Percentiles rank a stretch among this genome's conserved stretches.
Evolutionary conservation across 2,329 filamentous ascomycete genomes (phyloP).

Genomic region (Cladosporium sp.): DNA sequence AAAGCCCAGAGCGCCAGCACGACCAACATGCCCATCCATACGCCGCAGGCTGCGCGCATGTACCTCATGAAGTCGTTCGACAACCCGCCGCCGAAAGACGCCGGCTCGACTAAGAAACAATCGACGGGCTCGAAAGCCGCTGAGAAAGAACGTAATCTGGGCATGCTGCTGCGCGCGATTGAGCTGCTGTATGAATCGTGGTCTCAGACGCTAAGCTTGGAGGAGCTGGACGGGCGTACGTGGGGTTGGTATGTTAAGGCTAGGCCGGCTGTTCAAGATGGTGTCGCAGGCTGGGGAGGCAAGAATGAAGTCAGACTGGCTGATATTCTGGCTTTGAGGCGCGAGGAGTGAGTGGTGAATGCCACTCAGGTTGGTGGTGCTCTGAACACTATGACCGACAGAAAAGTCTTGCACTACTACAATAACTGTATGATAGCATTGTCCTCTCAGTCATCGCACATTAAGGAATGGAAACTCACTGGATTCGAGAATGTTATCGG

Average conservation of each 20-base stretch:
- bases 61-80: slow-evolving; percentile 57
- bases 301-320: slow-evolving; percentile 64
- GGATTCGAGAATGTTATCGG: too few species aligned
- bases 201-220: slow-evolving; percentile 53
- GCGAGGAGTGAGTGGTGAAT: neutral
- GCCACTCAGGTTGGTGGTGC: too few species aligned
- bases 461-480: too few species aligned
- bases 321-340: slow-evolving; percentile 57
- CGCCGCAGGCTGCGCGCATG: slow-evolving; percentile 60
- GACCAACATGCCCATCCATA: slow-evolving; percentile 62
- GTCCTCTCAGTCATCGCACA: too few species aligned
- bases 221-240: slow-evolving; percentile 67
- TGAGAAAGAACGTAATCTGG: slow-evolving; percentile 64
- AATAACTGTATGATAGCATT: too few species aligned
- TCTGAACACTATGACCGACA: too few species aligned
- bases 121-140: slow-evolving; percentile 46
- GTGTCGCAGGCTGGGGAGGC: slow-evolving; percentile 74
- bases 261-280: slow-evolving; percentile 67
- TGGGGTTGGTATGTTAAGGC: slow-evolving; percentile 78
- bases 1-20: slow-evolving; percentile 22
- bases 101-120: slow-evolving; percentile 43
- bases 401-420: too few species aligned
- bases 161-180: slow-evolving; percentile 62
- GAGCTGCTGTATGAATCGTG: slow-evolving; percentile 69
- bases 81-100: slow-evolving; percentile 33